Base-by-base conservation (phyloP, 106 monocot genomes). In the Narthecium ossifragum region DNA sequence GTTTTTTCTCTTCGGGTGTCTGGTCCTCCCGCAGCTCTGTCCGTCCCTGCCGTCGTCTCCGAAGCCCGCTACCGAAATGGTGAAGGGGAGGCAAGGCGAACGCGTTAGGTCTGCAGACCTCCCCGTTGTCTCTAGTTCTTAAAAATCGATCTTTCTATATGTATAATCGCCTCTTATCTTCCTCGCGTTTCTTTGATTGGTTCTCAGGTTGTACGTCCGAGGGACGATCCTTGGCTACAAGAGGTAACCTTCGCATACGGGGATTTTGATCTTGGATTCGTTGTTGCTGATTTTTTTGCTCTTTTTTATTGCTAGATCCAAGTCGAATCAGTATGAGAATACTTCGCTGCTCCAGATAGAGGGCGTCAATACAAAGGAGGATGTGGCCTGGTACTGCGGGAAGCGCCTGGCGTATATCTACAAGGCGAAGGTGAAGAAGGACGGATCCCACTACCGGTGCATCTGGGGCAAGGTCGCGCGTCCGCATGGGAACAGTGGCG, bases 321-420 rank as follows among this genome's bases (percentile, higher is more conserved):
- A 75, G 56, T 71, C 67, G 40, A 80, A 71, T 52, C 71, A 67
- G 70, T 67, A 75, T 31, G 80, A 80, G 49, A 71, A 75, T 55
- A 80, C 71, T 8, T 80, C 71, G 53, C 57, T 75, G 66, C 28
- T 80, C 12, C 75, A 80, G 70, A 80, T 80, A 54, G 71, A 80
- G 66, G 80, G 74, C 5, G 70, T 80, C 69, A 74, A 75, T 66
- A 74, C 74, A 9, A 75, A 80, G 61, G 74, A 74, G 59, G 70
- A 74, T 37, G 61, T 80, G 7, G 75, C 64, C 2, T 80, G 74
- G 69, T 66, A 80, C 60, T 23, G 27, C 36, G 72, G 76, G 0
- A 81, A 76, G 63, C 30, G 68, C 5, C 39, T 73, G 64, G 62
- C 66, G 3, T 80, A 75, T 41, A 51, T 75, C 39, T 80, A 80